phyloP scores from a whole-genome alignment of 371 early-diverging fungal species.

The Mycotypha africana region DNA sequence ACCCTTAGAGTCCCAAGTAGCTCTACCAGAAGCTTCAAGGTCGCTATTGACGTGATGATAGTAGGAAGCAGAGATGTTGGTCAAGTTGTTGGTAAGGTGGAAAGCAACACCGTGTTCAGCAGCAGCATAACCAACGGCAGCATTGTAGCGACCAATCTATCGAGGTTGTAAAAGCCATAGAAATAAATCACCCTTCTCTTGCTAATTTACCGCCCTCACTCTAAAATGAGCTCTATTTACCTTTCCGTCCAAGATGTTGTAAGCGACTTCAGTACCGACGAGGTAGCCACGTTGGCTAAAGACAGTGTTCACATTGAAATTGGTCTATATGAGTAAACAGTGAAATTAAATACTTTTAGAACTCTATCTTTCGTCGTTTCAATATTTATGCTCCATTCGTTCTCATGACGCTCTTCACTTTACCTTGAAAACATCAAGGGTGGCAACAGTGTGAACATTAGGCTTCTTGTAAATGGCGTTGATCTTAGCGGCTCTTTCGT shows the following conservation, averaged over 20 bases:
- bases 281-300: constrained; percentile 80
- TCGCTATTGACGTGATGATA: constrained; percentile 89
- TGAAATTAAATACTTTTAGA: not conserved
- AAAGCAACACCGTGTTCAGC: constrained; percentile 85
- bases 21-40: constrained; percentile 92
- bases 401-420: not conserved
- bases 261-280: constrained; percentile 88
- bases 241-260: constrained; percentile 83
- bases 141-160: constrained; percentile 77
- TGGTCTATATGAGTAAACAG: constrained; percentile 19
- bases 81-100: constrained; percentile 71
- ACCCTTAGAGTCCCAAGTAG: constrained; percentile 83
- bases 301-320: constrained; percentile 45
- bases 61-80: constrained; percentile 84
- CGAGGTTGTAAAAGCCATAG: too few relatives aligned
- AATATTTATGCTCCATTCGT: too few relatives aligned
- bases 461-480: constrained; percentile 47
- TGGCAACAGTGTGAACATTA: constrained; percentile 46
- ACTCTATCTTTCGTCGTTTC: too few relatives aligned
- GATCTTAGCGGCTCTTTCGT: constrained; percentile 44
- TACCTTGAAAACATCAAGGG: constrained; percentile 47
- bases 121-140: constrained; percentile 81
- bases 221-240: constrained; percentile 19
- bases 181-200: not conserved
- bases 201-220: too few relatives aligned